phyloP scores from a whole-genome alignment of 306 rosid genomes.

The Datisca glomerata region DNA sequence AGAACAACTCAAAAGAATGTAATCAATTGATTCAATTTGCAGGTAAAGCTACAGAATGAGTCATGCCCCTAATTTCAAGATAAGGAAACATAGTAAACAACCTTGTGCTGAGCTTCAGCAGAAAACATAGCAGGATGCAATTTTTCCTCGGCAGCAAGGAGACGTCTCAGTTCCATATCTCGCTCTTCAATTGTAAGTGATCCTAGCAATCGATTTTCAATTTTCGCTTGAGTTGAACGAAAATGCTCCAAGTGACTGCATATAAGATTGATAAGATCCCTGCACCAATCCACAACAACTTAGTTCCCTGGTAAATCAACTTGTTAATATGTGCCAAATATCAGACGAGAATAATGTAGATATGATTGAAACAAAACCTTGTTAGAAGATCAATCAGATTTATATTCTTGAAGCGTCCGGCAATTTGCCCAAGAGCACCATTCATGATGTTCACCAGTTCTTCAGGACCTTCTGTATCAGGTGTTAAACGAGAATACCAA shows the following conservation, averaged over 20 bases:
- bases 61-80: conserved; percentile 9
- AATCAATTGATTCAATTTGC: conserved; percentile 11
- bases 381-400: conserved; percentile 84
- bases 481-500: conserved; percentile 90
- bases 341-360: conserved; percentile 8
- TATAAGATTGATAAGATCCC: conserved; percentile 76
- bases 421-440: conserved; percentile 73
- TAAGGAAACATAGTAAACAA: conserved; percentile 16
- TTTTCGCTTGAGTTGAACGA: conserved; percentile 64
- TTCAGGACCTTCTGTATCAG: conserved; percentile 89
- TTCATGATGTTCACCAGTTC: conserved; percentile 64
- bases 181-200: conserved; percentile 44
- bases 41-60: conserved; percentile 8
- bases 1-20: conserved; percentile 7
- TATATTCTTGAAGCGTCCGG: conserved; percentile 77
- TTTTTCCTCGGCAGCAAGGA: conserved; percentile 68
- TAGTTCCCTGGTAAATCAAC: conserved; percentile 25
- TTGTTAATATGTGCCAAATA: conserved; percentile 6
- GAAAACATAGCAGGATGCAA: conserved; percentile 98
- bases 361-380: conserved; percentile 41
- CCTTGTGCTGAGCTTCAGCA: conserved; percentile 98
- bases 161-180: conserved; percentile 55
- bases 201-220: conserved; percentile 40
- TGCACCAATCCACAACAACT: conserved; percentile 28
- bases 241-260: conserved; percentile 87